Evolutionary conservation across 2,329 filamentous ascomycete genomes (phyloP).

Genomic region (Tricladium varicosporioides): DNA sequence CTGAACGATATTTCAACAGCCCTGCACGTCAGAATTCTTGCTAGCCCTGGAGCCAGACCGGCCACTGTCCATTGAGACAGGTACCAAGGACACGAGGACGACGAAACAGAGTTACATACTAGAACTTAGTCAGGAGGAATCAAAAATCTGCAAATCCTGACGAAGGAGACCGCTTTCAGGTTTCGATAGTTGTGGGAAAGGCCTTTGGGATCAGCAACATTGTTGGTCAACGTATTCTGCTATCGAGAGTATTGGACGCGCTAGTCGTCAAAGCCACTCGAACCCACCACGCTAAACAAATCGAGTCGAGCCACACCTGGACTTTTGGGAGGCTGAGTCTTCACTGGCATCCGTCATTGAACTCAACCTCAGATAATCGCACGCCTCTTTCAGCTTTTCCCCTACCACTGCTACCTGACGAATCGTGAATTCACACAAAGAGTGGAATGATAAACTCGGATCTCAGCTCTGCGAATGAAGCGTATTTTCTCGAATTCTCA

Average conservation of each 20-base stretch:
- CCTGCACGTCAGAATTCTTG: background rate
- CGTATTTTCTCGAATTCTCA: background rate
- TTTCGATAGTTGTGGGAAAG: too few relatives aligned
- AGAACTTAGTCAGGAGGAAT: too few relatives aligned
- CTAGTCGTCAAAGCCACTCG: too few relatives aligned
- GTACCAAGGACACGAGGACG: background rate
- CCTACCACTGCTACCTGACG: background rate
- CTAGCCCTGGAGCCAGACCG: background rate
- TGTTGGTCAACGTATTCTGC: too few relatives aligned
- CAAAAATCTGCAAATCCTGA: too few relatives aligned
- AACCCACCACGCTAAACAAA: too few relatives aligned
- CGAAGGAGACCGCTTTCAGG: too few relatives aligned
- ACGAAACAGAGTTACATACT: too few relatives aligned
- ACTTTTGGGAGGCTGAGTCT: background rate
- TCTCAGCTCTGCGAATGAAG: background rate
- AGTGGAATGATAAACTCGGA: background rate
- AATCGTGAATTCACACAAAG: background rate
- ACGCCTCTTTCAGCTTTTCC: background rate
- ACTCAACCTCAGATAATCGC: background rate
- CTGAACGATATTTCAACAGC: background rate
- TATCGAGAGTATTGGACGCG: too few relatives aligned
- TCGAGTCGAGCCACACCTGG: too few relatives aligned
- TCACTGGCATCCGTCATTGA: background rate
- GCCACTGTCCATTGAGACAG: background rate
- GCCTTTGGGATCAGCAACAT: too few relatives aligned